Conservation (phyloP, 345 rosid genomes). For the Eutrema yunnanense region DNA sequence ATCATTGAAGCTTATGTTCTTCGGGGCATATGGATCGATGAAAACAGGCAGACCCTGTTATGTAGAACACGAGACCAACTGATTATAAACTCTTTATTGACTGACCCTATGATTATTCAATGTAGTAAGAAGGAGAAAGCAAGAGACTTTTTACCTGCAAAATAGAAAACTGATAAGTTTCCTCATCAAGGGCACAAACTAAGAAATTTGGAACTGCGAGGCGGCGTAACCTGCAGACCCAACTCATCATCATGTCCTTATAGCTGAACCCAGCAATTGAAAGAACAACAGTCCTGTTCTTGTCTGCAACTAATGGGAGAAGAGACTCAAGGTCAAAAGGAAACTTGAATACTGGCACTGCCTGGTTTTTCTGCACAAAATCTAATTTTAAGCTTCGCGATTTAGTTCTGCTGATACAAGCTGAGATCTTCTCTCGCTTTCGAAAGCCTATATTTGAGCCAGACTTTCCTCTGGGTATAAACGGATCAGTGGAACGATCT, state of each 20-base stretch:
- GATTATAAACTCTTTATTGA: background rate
- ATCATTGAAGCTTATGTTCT: slow-evolving; percentile 74
- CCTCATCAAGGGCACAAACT: slow-evolving; percentile 80
- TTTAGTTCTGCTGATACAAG: slow-evolving; percentile 39
- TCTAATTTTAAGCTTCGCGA: slow-evolving; percentile 24
- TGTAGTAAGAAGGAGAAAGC: background rate
- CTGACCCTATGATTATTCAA: background rate
- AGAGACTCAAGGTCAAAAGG: slow-evolving; percentile 67
- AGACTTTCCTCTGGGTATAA: slow-evolving; percentile 6
- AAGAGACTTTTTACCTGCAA: slow-evolving; percentile 51
- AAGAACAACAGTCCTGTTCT: slow-evolving; percentile 66
- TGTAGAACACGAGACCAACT: background rate
- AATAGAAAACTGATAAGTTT: slow-evolving; percentile 66
- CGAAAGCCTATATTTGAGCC: slow-evolving; percentile 29
- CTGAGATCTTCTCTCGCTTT: slow-evolving; percentile 38
- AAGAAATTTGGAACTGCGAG: slow-evolving; percentile 66
- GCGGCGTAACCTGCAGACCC: slow-evolving; percentile 85
- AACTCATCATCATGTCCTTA: slow-evolving; percentile 93
- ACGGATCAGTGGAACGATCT: slow-evolving; percentile 21
- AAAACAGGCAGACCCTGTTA: slow-evolving; percentile 83
- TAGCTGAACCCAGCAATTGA: slow-evolving; percentile 88
- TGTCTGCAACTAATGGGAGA: slow-evolving; percentile 55
- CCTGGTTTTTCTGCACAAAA: slow-evolving; percentile 35
- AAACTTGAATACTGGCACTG: slow-evolving; percentile 27
- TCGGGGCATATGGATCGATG: slow-evolving; percentile 62